Evolutionary conservation across 176 grass and related monocot species (phyloP).

Genomic region (Avena atlantica): DNA sequence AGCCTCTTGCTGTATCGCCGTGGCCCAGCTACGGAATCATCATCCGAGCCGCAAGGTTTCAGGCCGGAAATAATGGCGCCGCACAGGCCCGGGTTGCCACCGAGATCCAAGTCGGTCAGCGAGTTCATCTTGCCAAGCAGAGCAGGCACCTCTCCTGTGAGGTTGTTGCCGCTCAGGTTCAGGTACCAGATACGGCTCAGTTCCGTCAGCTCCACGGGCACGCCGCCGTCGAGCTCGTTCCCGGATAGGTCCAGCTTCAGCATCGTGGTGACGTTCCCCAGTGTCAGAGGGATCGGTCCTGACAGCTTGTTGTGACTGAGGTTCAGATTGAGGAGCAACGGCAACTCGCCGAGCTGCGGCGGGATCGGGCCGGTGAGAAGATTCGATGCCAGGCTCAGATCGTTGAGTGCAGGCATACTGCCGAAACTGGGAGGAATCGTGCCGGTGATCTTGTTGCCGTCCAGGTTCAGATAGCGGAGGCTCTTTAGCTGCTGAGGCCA

Average conservation of each 20-base stretch:
- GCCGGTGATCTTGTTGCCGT: conserved; percentile 66
- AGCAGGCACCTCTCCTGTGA: conserved; percentile 28
- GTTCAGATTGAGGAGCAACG: conserved; percentile 64
- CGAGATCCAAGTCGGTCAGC: conserved; percentile 3
- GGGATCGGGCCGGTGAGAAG: conserved; percentile 53
- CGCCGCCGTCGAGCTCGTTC: conserved; percentile 54
- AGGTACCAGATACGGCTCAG: conserved; percentile 49
- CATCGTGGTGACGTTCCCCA: conserved; percentile 44
- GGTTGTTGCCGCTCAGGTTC: conserved; percentile 68
- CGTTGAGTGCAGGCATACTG: conserved; percentile 46
- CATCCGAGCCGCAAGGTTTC: conserved; percentile 36
- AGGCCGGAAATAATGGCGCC: conserved; percentile 57
- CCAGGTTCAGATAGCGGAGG: conserved; percentile 60
- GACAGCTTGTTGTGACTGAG: conserved; percentile 63
- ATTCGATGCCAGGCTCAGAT: conserved; percentile 65
- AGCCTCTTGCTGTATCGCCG: conserved; percentile 42
- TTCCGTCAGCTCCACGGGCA: conserved; percentile 60
- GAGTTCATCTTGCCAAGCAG: conserved; percentile 15
- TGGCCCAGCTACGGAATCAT: neutral
- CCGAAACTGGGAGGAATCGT: conserved; percentile 55
- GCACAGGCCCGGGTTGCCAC: conserved; percentile 49
- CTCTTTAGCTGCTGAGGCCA: conserved; percentile 60
- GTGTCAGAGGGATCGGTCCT: conserved; percentile 46
- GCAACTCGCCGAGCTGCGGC: conserved; percentile 49
- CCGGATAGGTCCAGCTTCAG: conserved; percentile 62